phyloP scores from a whole-genome alignment of 805 yeast genomes.

The Starmerella bombicola region DNA sequence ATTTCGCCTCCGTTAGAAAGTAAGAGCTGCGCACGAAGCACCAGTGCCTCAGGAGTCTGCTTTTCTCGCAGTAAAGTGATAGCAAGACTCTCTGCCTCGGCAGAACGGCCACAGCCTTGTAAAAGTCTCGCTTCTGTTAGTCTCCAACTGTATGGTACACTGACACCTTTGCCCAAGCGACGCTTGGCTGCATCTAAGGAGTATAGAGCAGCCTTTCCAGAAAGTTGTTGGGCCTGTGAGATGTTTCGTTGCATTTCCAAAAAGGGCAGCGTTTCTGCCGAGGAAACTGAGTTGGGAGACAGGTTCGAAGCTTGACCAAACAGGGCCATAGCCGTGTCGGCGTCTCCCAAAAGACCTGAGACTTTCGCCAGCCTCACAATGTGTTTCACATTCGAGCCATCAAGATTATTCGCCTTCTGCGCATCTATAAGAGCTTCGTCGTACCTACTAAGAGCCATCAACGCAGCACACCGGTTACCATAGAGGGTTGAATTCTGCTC shows the following conservation, averaged over 20 bases:
- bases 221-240: conserved; percentile 27
- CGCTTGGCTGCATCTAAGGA: conserved; percentile 31
- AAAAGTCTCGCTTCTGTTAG: conserved; percentile 26
- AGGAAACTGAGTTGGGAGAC: conserved; percentile 17
- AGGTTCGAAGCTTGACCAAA: conserved; percentile 13
- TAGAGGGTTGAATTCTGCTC: conserved; percentile 29
- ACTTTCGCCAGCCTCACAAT: conserved; percentile 30
- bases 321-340: conserved; percentile 27
- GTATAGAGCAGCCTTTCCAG: conserved; percentile 28
- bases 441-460: conserved; percentile 28
- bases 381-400: conserved; percentile 28
- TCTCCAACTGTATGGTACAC: conserved; percentile 29
- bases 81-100: conserved; percentile 31
- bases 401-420: conserved; percentile 24
- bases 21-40: conserved; percentile 29
- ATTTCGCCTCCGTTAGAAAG: conserved; percentile 32
- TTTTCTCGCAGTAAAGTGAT: conserved; percentile 29
- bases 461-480: conserved; percentile 33
- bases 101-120: conserved; percentile 25
- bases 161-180: conserved; percentile 28
- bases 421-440: conserved; percentile 30
- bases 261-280: conserved; percentile 24
- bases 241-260: conserved; percentile 31
- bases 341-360: conserved; percentile 28
- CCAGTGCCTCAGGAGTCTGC: conserved; percentile 32